phyloP scores from a whole-genome alignment of 768 basidiomycete species.

The Boletus vermiculosoides region DNA sequence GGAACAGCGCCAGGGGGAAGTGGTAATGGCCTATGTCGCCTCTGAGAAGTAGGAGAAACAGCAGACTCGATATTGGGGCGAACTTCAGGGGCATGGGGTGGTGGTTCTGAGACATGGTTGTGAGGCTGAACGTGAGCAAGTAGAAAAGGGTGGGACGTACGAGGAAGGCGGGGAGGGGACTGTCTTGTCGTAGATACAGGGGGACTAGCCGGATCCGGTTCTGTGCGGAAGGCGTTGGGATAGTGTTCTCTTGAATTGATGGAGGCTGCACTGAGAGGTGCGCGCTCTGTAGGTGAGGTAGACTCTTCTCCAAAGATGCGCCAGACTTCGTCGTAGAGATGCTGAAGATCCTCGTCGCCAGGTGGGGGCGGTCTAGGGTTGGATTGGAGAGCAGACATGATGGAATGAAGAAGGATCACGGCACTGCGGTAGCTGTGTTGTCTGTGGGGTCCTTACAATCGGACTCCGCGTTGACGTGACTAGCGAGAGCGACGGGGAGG shows the following conservation, averaged over 20 bases:
- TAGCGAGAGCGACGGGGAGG: neutral
- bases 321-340: conserved; percentile 75
- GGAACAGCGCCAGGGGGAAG: conserved; percentile 24
- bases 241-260: conserved; percentile 20
- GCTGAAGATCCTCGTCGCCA: conserved; percentile 69
- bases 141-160: conserved; percentile 15
- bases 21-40: conserved; percentile 29
- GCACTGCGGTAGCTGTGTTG: neutral
- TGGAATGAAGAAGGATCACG: conserved; percentile 11
- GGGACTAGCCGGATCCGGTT: conserved; percentile 14
- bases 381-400: conserved; percentile 39
- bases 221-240: conserved; percentile 21
- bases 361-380: conserved; percentile 41
- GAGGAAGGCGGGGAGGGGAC: conserved; percentile 22
- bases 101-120: conserved; percentile 10
- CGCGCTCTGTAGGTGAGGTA: conserved; percentile 31
- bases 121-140: neutral
- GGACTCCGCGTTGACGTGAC: neutral
- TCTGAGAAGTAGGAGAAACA: conserved; percentile 31
- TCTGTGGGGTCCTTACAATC: neutral
- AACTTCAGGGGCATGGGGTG: conserved; percentile 17
- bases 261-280: conserved; percentile 17
- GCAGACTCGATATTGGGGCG: conserved; percentile 24
- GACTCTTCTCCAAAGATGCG: conserved; percentile 58
- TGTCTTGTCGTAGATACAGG: conserved; percentile 12